Percentiles rank a stretch among this genome's conserved stretches.
Conservation (phyloP, 495 filamentous ascomycete genomes). For the Lentithecium fluviatile region DNA sequence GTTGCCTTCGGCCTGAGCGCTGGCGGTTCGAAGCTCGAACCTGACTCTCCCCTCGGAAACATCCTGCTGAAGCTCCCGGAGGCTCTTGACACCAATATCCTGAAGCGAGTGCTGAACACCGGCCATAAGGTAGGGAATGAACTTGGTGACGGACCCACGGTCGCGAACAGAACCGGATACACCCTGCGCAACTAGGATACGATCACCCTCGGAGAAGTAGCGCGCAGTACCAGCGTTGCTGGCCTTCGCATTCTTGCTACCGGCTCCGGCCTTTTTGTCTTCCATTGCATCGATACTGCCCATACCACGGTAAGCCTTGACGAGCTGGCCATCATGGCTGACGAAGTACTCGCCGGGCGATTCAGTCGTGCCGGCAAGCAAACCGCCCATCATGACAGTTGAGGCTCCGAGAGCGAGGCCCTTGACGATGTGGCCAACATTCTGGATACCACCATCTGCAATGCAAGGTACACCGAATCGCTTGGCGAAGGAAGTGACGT, state of each 20-base stretch:
- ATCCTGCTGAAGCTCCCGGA: constrained; percentile 70
- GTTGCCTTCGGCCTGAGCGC: constrained; percentile 91
- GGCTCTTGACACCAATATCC: constrained; percentile 83
- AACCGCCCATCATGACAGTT: constrained; percentile 98
- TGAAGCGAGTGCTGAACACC: constrained; percentile 96
- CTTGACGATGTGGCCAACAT: constrained; percentile 98
- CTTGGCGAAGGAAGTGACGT: constrained; percentile 81
- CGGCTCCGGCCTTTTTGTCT: constrained; percentile 82
- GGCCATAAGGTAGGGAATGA: constrained; percentile 90
- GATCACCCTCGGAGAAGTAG: constrained; percentile 97
- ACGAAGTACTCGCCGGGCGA: constrained; percentile 97
- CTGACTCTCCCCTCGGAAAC: constrained; percentile 76
- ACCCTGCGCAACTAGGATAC: constrained; percentile 92
- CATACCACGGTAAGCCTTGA: constrained; percentile 99
- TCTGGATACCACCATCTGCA: constrained; percentile 96
- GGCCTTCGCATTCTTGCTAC: constrained; percentile 69
- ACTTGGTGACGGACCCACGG: constrained; percentile 82
- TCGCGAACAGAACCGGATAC: constrained; percentile 75
- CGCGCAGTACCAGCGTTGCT: constrained; percentile 95
- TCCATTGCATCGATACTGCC: constrained; percentile 99
- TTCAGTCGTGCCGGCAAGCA: constrained; percentile 95
- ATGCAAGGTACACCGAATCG: constrained; percentile 97
- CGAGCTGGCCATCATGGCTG: constrained; percentile 88
- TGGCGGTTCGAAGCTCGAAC: constrained; percentile 91
- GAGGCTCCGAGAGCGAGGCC: constrained; percentile 90